Base-by-base conservation (phyloP, 768 basidiomycete genomes). In the Macrocybe gigantea region DNA sequence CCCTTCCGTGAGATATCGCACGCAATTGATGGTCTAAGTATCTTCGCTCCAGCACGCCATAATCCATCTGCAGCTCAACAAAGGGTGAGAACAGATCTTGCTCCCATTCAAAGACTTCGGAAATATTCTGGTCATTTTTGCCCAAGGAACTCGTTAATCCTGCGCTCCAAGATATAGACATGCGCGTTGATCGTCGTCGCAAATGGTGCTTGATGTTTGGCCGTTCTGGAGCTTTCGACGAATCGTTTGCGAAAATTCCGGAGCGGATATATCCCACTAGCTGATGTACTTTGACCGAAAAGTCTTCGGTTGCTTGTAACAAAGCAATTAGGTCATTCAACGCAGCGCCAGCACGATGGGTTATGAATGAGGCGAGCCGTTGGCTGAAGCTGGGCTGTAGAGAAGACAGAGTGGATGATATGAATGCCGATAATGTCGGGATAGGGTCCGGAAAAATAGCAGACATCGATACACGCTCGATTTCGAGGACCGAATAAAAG, bases 71-170 rank as follows among this genome's bases (percentile, higher is more conserved):
- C 52, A 86, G 85, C 56, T 94, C 89, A 22, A 95, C 74, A 69
- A 97, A 98, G 2, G 95, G 92, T 60, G 94, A 93, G 61, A 93
- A 96, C 11, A 99, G 70, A 44, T 87, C 84, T 47, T 84, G 85
- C 58, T 97, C 93, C 96, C 96, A 98, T 49, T 85, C 83, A 54
- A 78, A 61, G 31, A 63, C 66, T 39, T 75, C 73, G 13, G 22
- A 22, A 22, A 22, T 4, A 4, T 22, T 22, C 22, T 22, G 22
- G 22, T 22, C 22, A 22, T 22, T 22, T 22, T 22, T 22, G 22
- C 22, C 22, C 4, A 22, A 22, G 22, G 22, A 22, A 22, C 22
- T 22, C 4, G 22, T 22, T 57, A 51, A 33, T 35, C 67, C 69
- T 33, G 77, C 65, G 15, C 80, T 71, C 67, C 75, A 75, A 12